A percentile compares a stretch with the other conserved stretches of the same genome.
Conservation (phyloP, 176 grass and related monocot species). For the Oryza meridionalis region DNA sequence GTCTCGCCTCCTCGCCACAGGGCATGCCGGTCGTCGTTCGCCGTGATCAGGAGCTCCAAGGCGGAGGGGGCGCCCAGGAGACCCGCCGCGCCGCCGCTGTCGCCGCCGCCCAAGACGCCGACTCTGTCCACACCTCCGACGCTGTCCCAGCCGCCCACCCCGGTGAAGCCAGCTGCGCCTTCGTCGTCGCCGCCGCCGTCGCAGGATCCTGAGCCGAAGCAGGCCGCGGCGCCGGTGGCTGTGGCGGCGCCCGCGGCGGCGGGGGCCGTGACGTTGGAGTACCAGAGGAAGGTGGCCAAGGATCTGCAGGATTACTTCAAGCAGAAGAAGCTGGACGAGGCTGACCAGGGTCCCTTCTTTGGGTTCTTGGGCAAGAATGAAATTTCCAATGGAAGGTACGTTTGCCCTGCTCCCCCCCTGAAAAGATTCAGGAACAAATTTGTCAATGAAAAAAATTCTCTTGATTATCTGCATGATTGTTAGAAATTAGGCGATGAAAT, state of each 20-base stretch:
- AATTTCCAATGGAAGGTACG: constrained; percentile 93
- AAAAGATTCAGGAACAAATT: constrained; percentile 21
- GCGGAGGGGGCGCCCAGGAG: constrained; percentile 92
- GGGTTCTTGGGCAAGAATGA: constrained; percentile 90
- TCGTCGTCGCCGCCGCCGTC: constrained; percentile 23
- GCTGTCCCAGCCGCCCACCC: constrained; percentile 59
- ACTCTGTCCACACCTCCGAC: constrained; percentile 55
- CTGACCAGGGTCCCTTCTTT: constrained; percentile 80
- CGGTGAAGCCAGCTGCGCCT: constrained; percentile 41
- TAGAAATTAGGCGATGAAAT: constrained; percentile 15
- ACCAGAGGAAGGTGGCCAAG: constrained; percentile 97
- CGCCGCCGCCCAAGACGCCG: constrained; percentile 60
- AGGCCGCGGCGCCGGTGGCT: constrained; percentile 18
- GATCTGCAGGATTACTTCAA: constrained; percentile 99
- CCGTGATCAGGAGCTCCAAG: constrained; percentile 71
- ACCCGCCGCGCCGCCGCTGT: constrained; percentile 77
- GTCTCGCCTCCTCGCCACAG: constrained; percentile 44
- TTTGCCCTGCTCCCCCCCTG: constrained; percentile 6
- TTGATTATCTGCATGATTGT: background rate
- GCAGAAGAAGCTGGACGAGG: constrained; percentile 93
- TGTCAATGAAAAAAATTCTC: background rate
- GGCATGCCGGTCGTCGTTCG: constrained; percentile 39
- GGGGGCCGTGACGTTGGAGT: constrained; percentile 80
- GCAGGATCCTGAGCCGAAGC: constrained; percentile 37
- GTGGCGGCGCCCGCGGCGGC: constrained; percentile 21